Evolutionary conservation across 371 early-diverging fungal genomes (phyloP).

Genomic region (Gilbertella persicaria): DNA sequence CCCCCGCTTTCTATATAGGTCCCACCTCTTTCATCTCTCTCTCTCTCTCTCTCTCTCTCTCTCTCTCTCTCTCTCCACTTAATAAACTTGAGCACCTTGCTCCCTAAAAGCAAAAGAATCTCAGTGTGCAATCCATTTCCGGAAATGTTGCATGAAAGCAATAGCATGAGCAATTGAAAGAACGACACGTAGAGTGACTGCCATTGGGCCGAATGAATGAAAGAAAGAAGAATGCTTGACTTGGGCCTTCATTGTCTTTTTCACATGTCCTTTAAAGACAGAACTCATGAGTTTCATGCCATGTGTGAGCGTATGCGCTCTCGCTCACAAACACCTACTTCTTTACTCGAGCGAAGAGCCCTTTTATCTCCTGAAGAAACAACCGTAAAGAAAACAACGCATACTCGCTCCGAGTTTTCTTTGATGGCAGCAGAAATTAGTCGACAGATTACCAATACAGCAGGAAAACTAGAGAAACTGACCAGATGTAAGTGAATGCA

Average conservation of each 20-base stretch:
- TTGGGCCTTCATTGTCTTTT: neutral
- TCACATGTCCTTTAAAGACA: slow-evolving; percentile 42
- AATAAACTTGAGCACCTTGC: no score
- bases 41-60: no score
- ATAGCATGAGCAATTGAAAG: no score
- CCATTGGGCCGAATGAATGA: no score
- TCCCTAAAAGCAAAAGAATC: no score
- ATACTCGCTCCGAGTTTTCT: slow-evolving; percentile 56
- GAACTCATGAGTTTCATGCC: slow-evolving; percentile 54
- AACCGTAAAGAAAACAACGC: neutral
- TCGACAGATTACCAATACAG: slow-evolving; percentile 60
- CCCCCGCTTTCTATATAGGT: no score
- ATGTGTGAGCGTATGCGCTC: slow-evolving; percentile 48
- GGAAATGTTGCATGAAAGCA: no score
- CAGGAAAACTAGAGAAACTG: slow-evolving; percentile 69
- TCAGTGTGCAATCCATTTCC: no score
- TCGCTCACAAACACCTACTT: slow-evolving; percentile 29
- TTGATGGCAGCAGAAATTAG: slow-evolving; percentile 67
- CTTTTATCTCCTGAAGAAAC: slow-evolving; percentile 21
- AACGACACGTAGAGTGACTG: no score
- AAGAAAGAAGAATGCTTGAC: no score
- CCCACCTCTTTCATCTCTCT: no score
- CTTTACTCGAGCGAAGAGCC: slow-evolving; percentile 39
- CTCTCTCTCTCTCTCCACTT: no score
- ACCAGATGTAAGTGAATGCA: slow-evolving; percentile 54